Evolutionary conservation across 2,329 filamentous ascomycete species (phyloP), one percentile per base, ranked within the genome.

Genomic region (Fusarium fujikuroi): DNA sequence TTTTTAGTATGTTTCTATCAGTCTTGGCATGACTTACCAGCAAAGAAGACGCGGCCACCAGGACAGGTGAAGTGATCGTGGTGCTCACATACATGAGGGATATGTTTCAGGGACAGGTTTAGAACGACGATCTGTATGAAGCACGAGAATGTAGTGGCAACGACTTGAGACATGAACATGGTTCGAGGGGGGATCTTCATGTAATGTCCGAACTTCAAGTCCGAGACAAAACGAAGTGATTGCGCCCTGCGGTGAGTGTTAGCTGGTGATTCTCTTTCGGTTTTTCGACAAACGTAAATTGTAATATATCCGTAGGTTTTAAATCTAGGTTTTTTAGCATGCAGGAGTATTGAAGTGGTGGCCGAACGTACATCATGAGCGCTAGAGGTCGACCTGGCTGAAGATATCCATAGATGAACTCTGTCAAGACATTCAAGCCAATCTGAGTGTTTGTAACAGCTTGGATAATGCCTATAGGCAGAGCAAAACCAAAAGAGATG

Each of bases 351-450:
- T n/a, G n/a, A n/a, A n/a, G n/a, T n/a, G n/a, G n/a, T n/a, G n/a
- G n/a, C n/a, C n/a, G n/a, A n/a, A n/a, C n/a, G n/a, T n/a, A n/a
- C 21, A 94, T 86, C 92, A 95, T 94, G 69, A 94, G 88, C 0
- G 91, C 92, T 61, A 94, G 83, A 0, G 92, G 92, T 10, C 88
- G 84, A 5, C 92, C 92, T 0, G 92, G 92, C 70, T 93, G 91
- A 76, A 94, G 92, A 76, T 94, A 94, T 3, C 92, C 92, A 66
- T 90, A 90, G 8, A 95, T 83, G 72, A 94, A 93, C 81, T 93
- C 92, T 2, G 92, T 93, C 70, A 94, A 83, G 32, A 95, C 92
- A 70, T 94, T 94, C 40, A 94, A 84, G 4, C 91, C 91, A 42
- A 93, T 90, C 83, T 93, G 84, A 79, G 92, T 91, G 77, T 93